Conservation (phyloP, 2,329 filamentous ascomycete genomes). For the Bipolaris victoriae region DNA sequence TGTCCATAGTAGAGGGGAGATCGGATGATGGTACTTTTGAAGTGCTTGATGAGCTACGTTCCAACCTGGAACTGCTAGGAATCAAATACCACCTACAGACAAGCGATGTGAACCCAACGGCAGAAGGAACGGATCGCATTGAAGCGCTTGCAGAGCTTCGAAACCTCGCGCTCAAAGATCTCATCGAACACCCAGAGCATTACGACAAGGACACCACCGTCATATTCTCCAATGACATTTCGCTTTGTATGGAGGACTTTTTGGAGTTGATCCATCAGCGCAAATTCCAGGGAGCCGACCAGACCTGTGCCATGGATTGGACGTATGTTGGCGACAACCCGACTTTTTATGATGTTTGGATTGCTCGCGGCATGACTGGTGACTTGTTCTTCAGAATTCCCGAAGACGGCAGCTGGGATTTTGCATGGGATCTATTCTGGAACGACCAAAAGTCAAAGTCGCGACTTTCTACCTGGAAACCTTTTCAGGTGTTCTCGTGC, state of each 20-base stretch:
- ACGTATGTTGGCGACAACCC: slow-evolving; percentile 52
- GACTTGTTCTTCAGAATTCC: slow-evolving; percentile 64
- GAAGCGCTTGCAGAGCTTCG: slow-evolving; percentile 57
- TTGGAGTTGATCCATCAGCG: slow-evolving; percentile 63
- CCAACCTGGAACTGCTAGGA: slow-evolving; percentile 47
- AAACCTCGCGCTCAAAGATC: slow-evolving; percentile 59
- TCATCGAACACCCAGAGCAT: slow-evolving; percentile 69
- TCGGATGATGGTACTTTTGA: slow-evolving; percentile 62
- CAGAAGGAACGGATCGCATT: slow-evolving; percentile 51
- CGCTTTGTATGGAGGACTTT: slow-evolving; percentile 57
- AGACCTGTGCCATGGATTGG: slow-evolving; percentile 68
- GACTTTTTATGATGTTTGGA: slow-evolving; percentile 65
- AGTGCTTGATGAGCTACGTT: slow-evolving; percentile 53
- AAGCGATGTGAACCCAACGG: slow-evolving; percentile 54
- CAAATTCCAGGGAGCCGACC: slow-evolving; percentile 56
- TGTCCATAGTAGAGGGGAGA: slow-evolving; percentile 64
- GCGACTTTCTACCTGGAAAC: slow-evolving; percentile 48
- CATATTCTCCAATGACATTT: slow-evolving; percentile 86
- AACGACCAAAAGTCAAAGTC: slow-evolving; percentile 50
- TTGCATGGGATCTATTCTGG: slow-evolving; percentile 53
- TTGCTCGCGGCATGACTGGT: slow-evolving; percentile 59
- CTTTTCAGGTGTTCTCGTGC: slow-evolving; percentile 66
- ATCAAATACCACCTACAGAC: slow-evolving; percentile 53
- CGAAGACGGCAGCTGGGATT: slow-evolving; percentile 55
- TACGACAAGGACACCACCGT: slow-evolving; percentile 95